These are phyloP conservation scores for Boletus fagicola DNA, from an alignment of 768 basidiomycete species.

Conservation along the genomic window DNA sequence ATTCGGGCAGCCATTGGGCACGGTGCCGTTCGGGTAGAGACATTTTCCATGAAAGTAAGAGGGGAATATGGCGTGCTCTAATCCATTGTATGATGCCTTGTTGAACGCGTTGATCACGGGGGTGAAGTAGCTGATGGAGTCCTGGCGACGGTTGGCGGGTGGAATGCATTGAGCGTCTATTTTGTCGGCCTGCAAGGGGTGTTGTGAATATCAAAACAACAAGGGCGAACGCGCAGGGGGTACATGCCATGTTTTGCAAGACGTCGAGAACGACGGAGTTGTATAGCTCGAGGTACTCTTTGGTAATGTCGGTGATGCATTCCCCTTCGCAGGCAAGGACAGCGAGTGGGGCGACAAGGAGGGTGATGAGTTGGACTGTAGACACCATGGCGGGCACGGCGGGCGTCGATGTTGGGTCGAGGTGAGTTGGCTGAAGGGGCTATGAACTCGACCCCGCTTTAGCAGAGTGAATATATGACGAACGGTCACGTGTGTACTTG, in stretches of 20 bases:
- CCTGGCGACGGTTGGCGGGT: constrained; percentile 19
- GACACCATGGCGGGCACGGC: constrained; percentile 21
- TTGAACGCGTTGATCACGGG: constrained; percentile 50
- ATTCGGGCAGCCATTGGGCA: constrained; percentile 73
- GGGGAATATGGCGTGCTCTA: constrained; percentile 63
- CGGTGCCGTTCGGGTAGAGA: constrained; percentile 46
- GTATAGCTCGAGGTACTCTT: constrained; percentile 53
- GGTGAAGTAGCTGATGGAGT: constrained; percentile 38
- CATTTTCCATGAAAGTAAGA: constrained; percentile 79
- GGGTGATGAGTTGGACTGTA: constrained; percentile 19
- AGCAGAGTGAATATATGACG: not conserved
- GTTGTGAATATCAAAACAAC: constrained; percentile 1
- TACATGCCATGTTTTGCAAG: constrained; percentile 44
- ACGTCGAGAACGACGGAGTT: constrained; percentile 39
- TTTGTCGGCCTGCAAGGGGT: constrained; percentile 33
- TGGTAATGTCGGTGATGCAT: constrained; percentile 61
- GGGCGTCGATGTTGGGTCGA: constrained; percentile 6
- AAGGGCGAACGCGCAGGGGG: not conserved
- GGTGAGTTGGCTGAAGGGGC: not conserved
- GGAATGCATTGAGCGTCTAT: constrained; percentile 37
- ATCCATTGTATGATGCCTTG: constrained; percentile 39
- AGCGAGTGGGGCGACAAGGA: constrained; percentile 35
- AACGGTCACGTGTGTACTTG: constrained; percentile 22
- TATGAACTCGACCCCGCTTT: not conserved
- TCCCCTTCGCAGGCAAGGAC: constrained; percentile 66